Percentiles rank a stretch among this genome's conserved stretches.
phyloP scores from a whole-genome alignment of 2,329 filamentous ascomycete genomes.

The Talaromyces sp. region DNA sequence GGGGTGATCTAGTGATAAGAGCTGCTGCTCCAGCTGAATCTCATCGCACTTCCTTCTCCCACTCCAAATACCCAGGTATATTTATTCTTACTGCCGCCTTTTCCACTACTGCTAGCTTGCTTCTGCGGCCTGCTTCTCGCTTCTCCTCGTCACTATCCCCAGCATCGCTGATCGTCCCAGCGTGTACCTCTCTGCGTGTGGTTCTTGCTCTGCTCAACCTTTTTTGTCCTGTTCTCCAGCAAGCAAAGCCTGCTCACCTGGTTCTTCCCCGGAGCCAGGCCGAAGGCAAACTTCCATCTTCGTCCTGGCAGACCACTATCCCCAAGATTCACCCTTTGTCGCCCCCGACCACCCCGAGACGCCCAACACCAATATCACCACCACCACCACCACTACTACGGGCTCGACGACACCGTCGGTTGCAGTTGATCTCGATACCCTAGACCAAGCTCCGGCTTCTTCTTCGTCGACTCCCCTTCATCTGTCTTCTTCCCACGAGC shows the following conservation, averaged over 20 bases:
- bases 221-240: background rate
- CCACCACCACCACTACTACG: slow-evolving; percentile 42
- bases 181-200: background rate
- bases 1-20: background rate
- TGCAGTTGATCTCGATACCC: background rate
- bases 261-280: slow-evolving; percentile 39
- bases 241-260: slow-evolving; percentile 36
- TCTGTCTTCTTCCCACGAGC: slow-evolving; percentile 16
- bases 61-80: background rate
- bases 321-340: slow-evolving; percentile 55
- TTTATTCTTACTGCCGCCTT: background rate
- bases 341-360: slow-evolving; percentile 61
- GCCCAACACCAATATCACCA: slow-evolving; percentile 43
- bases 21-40: background rate
- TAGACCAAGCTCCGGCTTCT: background rate
- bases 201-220: background rate
- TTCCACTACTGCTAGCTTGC: background rate
- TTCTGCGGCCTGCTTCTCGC: background rate
- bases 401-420: slow-evolving; percentile 7
- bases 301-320: slow-evolving; percentile 69
- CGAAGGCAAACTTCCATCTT: slow-evolving; percentile 42
- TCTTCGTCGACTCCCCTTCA: slow-evolving; percentile 18
- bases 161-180: background rate
- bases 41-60: background rate
- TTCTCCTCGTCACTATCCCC: background rate